These are phyloP conservation scores for Erigeron canadensis DNA, from an alignment of 129 eudicot species.

Conservation along the genomic window DNA sequence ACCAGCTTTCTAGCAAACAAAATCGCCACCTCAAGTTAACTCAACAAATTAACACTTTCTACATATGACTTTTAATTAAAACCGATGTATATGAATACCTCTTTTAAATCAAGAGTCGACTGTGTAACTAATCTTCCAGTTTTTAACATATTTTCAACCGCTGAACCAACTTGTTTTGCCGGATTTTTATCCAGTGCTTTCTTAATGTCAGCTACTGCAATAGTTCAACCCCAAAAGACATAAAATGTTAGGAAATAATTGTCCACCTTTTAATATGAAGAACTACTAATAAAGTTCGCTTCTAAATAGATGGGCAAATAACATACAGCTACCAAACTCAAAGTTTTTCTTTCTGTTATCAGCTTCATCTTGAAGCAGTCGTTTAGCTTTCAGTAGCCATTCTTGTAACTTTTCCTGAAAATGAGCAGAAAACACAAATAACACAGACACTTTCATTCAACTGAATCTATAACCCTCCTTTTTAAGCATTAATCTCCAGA, in stretches of 20 bases:
- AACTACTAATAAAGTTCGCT: not conserved
- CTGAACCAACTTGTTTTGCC: conserved; percentile 58
- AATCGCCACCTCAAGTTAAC: not conserved
- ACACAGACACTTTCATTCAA: not conserved
- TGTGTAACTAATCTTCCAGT: conserved; percentile 71
- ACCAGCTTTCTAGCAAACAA: conserved; percentile 71
- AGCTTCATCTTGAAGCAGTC: conserved; percentile 54
- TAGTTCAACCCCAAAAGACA: conserved; percentile 23
- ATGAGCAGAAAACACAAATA: conserved; percentile 11
- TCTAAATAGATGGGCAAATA: not conserved
- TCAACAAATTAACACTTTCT: not conserved
- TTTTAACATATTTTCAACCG: conserved; percentile 83
- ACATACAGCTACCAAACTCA: conserved; percentile 59
- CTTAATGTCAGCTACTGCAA: conserved; percentile 59
- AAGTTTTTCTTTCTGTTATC: conserved; percentile 43
- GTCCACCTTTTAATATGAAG: not conserved
- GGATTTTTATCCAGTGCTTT: conserved; percentile 57
- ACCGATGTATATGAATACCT: conserved; percentile 45
- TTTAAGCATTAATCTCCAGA: not conserved
- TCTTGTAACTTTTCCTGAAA: conserved; percentile 80
- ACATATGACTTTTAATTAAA: conserved; percentile 5
- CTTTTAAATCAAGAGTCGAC: conserved; percentile 71
- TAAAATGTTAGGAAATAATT: not conserved
- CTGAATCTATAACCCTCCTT: not conserved
- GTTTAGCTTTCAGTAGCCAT: conserved; percentile 61